These are phyloP conservation scores for Leccinum pachyderme DNA, from an alignment of 1,284 basidiomycete species.

Conservation along the genomic window DNA sequence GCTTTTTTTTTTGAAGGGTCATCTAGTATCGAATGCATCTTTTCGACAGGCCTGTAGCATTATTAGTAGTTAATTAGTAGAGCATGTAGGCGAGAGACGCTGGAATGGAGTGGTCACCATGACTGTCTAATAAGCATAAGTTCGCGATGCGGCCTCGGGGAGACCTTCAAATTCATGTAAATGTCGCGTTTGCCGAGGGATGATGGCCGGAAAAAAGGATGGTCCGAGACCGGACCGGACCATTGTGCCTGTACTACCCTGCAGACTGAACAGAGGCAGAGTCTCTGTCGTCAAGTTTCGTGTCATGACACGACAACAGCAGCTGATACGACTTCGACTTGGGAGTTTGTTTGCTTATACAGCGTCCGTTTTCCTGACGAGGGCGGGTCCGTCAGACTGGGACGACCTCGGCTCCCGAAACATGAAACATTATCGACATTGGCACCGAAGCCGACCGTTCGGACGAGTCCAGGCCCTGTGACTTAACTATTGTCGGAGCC, in stretches of 20 bases:
- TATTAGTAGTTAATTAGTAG: background rate
- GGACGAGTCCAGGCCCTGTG: background rate
- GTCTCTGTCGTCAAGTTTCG: background rate
- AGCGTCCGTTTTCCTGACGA: no score
- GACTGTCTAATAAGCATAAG: no score
- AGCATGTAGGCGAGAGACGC: background rate
- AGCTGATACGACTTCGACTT: no score
- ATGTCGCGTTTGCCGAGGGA: no score
- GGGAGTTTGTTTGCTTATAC: no score
- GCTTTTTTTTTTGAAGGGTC: background rate
- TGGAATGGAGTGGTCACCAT: background rate
- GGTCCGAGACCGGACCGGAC: no score
- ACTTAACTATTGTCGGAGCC: background rate
- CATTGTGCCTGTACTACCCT: no score
- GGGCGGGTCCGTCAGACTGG: background rate
- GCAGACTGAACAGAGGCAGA: background rate
- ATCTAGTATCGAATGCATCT: background rate
- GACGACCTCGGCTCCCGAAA: background rate
- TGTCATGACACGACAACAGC: background rate
- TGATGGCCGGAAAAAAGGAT: background rate
- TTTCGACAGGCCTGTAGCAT: background rate
- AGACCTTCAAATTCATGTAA: no score
- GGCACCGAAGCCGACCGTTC: no score
- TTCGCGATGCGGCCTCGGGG: no score
- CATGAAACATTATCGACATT: background rate